Evolutionary conservation across 805 yeast genomes (phyloP).

Genomic region (Candida krabiensis): DNA sequence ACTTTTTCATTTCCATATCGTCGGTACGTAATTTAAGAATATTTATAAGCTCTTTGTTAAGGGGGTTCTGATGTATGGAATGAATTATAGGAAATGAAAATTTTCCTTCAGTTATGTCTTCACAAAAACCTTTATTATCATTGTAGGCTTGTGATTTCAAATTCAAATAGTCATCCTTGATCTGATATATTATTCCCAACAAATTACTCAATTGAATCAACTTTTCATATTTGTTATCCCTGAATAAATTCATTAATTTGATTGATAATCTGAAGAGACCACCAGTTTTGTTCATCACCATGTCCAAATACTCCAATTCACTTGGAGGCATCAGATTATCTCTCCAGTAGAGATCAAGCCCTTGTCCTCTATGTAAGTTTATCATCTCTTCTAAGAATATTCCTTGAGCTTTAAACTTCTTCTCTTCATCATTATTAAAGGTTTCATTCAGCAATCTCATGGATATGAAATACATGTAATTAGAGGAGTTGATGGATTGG

Average conservation of each 20-base stretch:
- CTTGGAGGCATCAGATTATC: slow-evolving; percentile 60
- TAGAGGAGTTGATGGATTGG: slow-evolving; percentile 78
- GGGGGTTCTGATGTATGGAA: slow-evolving; percentile 41
- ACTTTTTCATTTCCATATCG: slow-evolving; percentile 48
- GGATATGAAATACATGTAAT: slow-evolving; percentile 77
- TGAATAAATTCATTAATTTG: slow-evolving; percentile 48
- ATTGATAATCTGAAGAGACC: slow-evolving; percentile 81
- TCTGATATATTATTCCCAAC: slow-evolving; percentile 82
- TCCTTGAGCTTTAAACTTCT: slow-evolving; percentile 31
- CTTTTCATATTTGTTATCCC: slow-evolving; percentile 13
- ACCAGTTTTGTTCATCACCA: slow-evolving; percentile 90
- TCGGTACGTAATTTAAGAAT: slow-evolving; percentile 54
- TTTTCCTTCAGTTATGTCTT: slow-evolving; percentile 89
- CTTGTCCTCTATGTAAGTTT: slow-evolving; percentile 87
- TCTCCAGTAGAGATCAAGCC: slow-evolving; percentile 86
- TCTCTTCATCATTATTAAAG: slow-evolving; percentile 16
- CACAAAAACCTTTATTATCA: slow-evolving; percentile 75
- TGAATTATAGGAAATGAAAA: slow-evolving; percentile 85
- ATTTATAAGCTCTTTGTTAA: slow-evolving; percentile 42
- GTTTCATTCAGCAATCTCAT: slow-evolving; percentile 44
- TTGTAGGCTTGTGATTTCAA: slow-evolving; percentile 50
- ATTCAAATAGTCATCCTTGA: slow-evolving; percentile 82
- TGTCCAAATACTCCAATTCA: slow-evolving; percentile 63
- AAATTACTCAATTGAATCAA: slow-evolving; percentile 66
- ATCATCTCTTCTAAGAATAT: slow-evolving; percentile 72